Percentiles rank a stretch among this genome's conserved stretches.
Evolutionary conservation across 176 grass and related monocot species (phyloP).

Genomic region (Eragrostis nindensis): DNA sequence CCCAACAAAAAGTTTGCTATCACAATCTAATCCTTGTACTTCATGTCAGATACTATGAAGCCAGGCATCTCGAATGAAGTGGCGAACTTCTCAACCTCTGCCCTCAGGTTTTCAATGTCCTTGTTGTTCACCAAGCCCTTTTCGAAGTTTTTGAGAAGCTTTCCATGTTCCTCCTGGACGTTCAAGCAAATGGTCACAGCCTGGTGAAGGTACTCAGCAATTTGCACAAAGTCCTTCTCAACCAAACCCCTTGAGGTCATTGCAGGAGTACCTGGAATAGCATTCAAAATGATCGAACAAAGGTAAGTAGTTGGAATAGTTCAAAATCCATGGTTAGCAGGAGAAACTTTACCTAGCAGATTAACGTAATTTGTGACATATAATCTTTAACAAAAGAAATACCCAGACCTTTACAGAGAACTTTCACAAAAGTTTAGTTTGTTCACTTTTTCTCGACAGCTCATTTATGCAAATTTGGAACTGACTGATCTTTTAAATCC

Average conservation of each 20-base stretch:
- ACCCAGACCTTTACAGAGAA: no score
- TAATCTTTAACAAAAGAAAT: no score
- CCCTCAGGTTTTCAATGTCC: constrained; percentile 74
- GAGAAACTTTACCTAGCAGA: neutral
- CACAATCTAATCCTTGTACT: constrained; percentile 73
- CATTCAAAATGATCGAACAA: neutral
- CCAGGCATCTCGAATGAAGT: constrained; percentile 93
- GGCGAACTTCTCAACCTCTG: constrained; percentile 82
- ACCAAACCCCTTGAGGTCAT: constrained; percentile 91
- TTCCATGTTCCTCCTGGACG: constrained; percentile 84
- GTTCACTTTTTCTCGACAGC: no score
- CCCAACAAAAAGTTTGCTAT: neutral
- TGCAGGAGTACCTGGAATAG: constrained; percentile 72
- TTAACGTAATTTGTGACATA: neutral
- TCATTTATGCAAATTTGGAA: no score
- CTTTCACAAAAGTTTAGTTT: no score
- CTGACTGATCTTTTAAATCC: no score
- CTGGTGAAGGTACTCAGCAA: constrained; percentile 91
- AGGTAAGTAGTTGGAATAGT: constrained; percentile 8
- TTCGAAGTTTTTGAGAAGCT: constrained; percentile 87
- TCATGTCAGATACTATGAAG: constrained; percentile 68
- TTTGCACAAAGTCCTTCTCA: constrained; percentile 96
- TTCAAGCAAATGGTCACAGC: constrained; percentile 84
- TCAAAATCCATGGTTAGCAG: neutral
- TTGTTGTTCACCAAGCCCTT: constrained; percentile 83